Percentiles rank a stretch among this genome's conserved stretches.
Evolutionary conservation across 1,139 yeast genomes (phyloP).

Genomic region (Magnusiomyces paraingens): DNA sequence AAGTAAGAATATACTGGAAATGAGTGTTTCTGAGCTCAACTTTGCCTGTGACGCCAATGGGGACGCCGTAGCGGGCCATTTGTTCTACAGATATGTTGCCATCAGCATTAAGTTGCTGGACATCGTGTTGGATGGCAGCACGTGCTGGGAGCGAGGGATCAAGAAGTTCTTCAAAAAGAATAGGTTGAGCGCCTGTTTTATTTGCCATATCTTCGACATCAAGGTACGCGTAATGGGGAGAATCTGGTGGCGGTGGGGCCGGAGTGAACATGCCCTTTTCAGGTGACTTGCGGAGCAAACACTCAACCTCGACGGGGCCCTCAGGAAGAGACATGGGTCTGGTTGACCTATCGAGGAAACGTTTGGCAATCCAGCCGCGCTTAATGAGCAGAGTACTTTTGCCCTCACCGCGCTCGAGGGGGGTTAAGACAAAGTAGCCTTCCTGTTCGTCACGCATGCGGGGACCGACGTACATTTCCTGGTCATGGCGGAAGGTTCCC

Average conservation of each 20-base stretch:
- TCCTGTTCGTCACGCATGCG: constrained; percentile 65
- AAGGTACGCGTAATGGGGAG: constrained; percentile 43
- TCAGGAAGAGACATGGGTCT: constrained; percentile 68
- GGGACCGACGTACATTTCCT: constrained; percentile 92
- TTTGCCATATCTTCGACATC: constrained; percentile 79
- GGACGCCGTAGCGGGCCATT: constrained; percentile 69
- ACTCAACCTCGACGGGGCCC: constrained; percentile 68
- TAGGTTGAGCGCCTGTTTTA: constrained; percentile 59
- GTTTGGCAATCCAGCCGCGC: constrained; percentile 88
- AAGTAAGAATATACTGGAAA: constrained; percentile 83
- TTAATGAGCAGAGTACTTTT: constrained; percentile 52
- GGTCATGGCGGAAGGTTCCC: constrained; percentile 76
- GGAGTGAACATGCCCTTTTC: constrained; percentile 57
- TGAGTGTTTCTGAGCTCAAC: constrained; percentile 84
- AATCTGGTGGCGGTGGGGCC: constrained; percentile 47
- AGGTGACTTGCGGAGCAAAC: constrained; percentile 70
- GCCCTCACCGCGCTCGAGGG: constrained; percentile 58
- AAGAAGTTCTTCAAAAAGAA: constrained; percentile 65
- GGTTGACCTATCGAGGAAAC: constrained; percentile 56
- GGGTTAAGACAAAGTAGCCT: constrained; percentile 79
- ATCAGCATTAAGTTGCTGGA: constrained; percentile 19
- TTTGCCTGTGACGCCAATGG: constrained; percentile 75
- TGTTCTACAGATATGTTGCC: constrained; percentile 29
- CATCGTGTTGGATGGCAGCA: constrained; percentile 50
- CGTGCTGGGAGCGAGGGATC: constrained; percentile 13